Evolutionary conservation across 139 green algal species (phyloP), one percentile per base, ranked within the genome.

Genomic region (Picochlorum sp.): DNA sequence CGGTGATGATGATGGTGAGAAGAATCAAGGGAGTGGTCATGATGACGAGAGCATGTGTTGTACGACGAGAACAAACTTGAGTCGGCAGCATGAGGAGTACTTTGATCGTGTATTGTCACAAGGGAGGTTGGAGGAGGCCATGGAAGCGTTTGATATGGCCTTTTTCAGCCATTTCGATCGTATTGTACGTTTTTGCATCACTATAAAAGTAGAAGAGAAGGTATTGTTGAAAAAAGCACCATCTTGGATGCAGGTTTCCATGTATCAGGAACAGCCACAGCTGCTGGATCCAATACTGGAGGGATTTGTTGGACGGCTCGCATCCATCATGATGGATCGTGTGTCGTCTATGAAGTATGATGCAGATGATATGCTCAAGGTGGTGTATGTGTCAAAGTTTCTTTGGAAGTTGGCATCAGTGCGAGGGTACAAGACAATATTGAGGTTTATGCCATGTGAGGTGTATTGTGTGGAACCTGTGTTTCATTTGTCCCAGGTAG

Each of bases 221-320:
- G 4, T 5, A 30, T 30, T 5, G 28, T 30, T 30, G 28, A 41
- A 41, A 41, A 11, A 41, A 41, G 2, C 14, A 11, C 34, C 6
- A 4, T 41, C 11, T 54, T 20, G 47, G 7, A 21, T 54, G 47
- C 47, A 54, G 47, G 47, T 54, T 5, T 54, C 47, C 62, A 89
- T 92, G 70, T 98, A 98, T 69, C 88, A 95, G 59, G 92, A 98
- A 81, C 86, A 97, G 60, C 71, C 88, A 6, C 83, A 96, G 78
- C 79, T 98, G 49, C 82, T 98, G 45, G 93, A 98, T 66, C 82
- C 86, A 2, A 76, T 87, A 45, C 73, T 98, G 57, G 85, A 95
- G 68, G 60, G 31, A 18, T 72, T 97, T 13, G 69, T 97, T 4
- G 45, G 60, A 9, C 88, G 90, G 4, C 67, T 96, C 23, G 74